Evolutionary conservation across 371 early-diverging fungal species (phyloP).

Genomic region (Circinella minor): DNA sequence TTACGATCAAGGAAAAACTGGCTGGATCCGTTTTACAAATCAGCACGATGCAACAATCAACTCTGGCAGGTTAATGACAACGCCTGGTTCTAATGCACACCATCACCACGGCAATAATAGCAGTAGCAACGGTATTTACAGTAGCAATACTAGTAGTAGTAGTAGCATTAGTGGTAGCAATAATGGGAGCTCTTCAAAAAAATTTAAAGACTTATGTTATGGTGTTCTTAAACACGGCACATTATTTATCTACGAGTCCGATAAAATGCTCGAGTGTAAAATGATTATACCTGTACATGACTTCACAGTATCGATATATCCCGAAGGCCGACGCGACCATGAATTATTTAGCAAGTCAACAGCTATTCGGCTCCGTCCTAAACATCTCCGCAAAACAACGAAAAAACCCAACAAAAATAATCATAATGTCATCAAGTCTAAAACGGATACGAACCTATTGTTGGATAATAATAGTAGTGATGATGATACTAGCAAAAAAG

Average conservation of each 20-base stretch:
- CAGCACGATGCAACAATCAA: constrained; percentile 23
- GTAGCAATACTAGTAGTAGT: not conserved
- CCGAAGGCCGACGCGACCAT: constrained; percentile 53
- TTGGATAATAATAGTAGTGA: not conserved
- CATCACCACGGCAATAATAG: not conserved
- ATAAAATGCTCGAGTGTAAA: constrained; percentile 73
- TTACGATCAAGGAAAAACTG: constrained; percentile 30
- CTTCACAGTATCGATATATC: constrained; percentile 70
- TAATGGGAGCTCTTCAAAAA: constrained; percentile 23
- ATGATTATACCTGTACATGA: constrained; percentile 74
- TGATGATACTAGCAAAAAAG: constrained; percentile 5
- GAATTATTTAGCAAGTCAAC: constrained; percentile 59
- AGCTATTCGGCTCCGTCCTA: constrained; percentile 53
- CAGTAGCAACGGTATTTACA: not conserved
- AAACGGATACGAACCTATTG: constrained; percentile 19
- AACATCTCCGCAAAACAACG: constrained; percentile 9
- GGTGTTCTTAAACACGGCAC: constrained; percentile 81
- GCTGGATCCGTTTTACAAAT: constrained; percentile 43
- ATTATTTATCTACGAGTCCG: constrained; percentile 81
- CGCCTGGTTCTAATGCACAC: not conserved
- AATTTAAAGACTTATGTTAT: constrained; percentile 53
- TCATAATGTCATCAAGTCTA: constrained; percentile 3
- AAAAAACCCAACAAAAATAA: not conserved
- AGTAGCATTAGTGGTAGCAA: not conserved
- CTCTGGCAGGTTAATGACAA: not conserved